Conservation (phyloP, 2,329 filamentous ascomycete species). For the Phyllosticta citrichinensis region DNA sequence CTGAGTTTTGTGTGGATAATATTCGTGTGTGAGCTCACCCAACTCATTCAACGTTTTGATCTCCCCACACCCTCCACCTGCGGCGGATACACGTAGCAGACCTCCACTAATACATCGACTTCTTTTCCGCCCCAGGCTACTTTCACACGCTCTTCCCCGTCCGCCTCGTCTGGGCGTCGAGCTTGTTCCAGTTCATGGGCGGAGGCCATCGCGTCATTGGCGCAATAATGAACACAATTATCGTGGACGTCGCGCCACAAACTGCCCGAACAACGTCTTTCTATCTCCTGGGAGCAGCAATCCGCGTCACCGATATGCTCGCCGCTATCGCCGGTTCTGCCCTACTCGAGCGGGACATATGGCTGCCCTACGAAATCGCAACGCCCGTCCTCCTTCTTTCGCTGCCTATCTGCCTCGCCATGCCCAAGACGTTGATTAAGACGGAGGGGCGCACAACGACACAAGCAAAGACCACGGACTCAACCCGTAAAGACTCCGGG, state of each 20-base stretch:
- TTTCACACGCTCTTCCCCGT: constrained; percentile 3
- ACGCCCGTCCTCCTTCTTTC: constrained; percentile 1
- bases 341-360: neutral
- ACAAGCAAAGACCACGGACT: neutral
- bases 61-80: neutral
- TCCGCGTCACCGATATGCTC: constrained; percentile 5
- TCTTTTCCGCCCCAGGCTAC: neutral
- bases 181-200: constrained; percentile 5
- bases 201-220: constrained; percentile 3
- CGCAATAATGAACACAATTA: constrained; percentile 6
- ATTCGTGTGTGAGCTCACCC: neutral
- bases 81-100: neutral
- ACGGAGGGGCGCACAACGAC: neutral
- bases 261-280: neutral
- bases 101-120: neutral
- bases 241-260: constrained; percentile 6
- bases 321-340: neutral
- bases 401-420: neutral
- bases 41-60: too few species aligned
- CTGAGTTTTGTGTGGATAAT: constrained; percentile 7
- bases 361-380: constrained; percentile 7
- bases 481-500: neutral
- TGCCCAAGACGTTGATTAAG: neutral
- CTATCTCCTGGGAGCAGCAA: constrained; percentile 3
- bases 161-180: constrained; percentile 2